phyloP scores from a whole-genome alignment of 768 basidiomycete species.

The Tulasnella sp. region DNA sequence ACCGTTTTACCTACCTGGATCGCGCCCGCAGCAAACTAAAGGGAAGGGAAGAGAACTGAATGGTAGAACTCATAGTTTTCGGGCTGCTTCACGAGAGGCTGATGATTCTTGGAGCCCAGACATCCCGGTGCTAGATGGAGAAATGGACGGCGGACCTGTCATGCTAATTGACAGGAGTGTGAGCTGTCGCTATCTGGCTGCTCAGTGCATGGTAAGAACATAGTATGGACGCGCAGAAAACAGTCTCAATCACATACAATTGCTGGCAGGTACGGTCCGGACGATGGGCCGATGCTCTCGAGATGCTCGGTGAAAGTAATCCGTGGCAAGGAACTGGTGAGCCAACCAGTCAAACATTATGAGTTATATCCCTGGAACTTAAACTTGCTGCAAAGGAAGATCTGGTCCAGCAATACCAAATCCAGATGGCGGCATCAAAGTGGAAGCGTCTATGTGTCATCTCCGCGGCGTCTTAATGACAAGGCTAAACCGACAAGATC shows the following conservation, averaged over 20 bases:
- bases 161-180: conserved; percentile 83
- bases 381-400: conserved; percentile 29
- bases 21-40: conserved; percentile 22
- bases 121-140: background rate
- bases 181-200: conserved; percentile 91
- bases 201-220: conserved; percentile 71
- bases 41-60: conserved; percentile 12
- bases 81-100: background rate
- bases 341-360: background rate
- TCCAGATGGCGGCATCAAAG: conserved; percentile 90
- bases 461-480: conserved; percentile 88
- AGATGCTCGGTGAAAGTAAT: conserved; percentile 88
- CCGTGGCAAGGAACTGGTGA: conserved; percentile 66
- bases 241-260: background rate
- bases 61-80: background rate
- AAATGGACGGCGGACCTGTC: background rate
- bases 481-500: conserved; percentile 79
- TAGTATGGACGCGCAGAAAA: background rate
- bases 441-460: conserved; percentile 96
- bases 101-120: background rate
- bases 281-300: conserved; percentile 83
- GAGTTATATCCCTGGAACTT: conserved; percentile 8
- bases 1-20: conserved; percentile 53
- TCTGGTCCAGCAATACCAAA: conserved; percentile 67
- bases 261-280: conserved; percentile 61